Evolutionary conservation across 768 basidiomycete species (phyloP).

Genomic region (Termitomyces sp.): DNA sequence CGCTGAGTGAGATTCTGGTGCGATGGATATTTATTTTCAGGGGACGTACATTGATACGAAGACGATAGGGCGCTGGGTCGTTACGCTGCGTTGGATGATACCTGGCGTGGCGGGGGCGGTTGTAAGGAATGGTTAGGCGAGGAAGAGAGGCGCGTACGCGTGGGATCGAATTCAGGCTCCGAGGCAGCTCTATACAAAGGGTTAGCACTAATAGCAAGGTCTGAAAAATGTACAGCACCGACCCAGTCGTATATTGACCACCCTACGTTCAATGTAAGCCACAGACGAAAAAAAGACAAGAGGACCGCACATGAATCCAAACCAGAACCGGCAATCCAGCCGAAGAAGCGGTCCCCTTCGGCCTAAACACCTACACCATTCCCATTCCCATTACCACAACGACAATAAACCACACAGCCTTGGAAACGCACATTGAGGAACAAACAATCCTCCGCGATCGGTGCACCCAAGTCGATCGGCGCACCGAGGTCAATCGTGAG

Average conservation of each 20-base stretch:
- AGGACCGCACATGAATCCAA: constrained; percentile 29
- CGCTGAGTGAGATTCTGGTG: not conserved
- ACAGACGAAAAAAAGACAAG: not conserved
- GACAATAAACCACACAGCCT: too few species aligned
- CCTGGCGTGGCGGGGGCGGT: constrained; percentile 26
- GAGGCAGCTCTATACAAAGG: constrained; percentile 37
- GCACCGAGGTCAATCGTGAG: constrained; percentile 33
- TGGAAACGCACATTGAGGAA: constrained; percentile 44
- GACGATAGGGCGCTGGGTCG: constrained; percentile 42
- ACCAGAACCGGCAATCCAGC: constrained; percentile 32
- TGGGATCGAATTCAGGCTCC: constrained; percentile 33
- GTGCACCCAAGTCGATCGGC: constrained; percentile 35
- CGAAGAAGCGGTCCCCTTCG: constrained; percentile 17
- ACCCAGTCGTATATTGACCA: constrained; percentile 42
- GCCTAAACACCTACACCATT: constrained; percentile 33
- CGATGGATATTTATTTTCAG: not conserved
- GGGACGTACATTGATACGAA: constrained; percentile 44
- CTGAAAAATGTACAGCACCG: not conserved
- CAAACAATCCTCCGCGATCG: constrained; percentile 49
- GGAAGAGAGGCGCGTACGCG: constrained; percentile 26
- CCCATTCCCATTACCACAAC: too few species aligned
- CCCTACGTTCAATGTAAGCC: constrained; percentile 26
- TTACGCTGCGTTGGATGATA: constrained; percentile 42
- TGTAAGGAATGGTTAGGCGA: not conserved
- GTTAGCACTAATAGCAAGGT: not conserved